Base-by-base conservation (phyloP, 495 filamentous ascomycete genomes). In the Podospora anserina region DNA sequence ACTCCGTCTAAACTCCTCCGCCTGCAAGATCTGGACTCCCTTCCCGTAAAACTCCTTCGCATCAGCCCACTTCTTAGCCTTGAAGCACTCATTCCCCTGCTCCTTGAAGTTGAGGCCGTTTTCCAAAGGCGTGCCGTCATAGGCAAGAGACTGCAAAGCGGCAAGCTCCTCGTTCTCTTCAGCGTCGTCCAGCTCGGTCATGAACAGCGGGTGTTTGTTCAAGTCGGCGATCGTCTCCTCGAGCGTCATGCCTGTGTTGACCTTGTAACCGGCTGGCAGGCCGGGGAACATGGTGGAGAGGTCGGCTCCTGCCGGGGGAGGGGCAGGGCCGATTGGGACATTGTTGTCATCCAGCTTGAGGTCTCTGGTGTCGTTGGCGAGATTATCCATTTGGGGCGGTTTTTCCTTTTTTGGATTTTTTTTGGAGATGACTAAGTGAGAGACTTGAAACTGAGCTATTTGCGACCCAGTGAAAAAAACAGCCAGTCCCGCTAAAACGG, bases 21-120 rank as follows among this genome's bases (percentile, higher is more conserved):
- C 82, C 19, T 82, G 79, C 26, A 97, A 77, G 1, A 93, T 86
- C 3, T 85, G 79, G 34, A 98, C 82, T 16, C 86, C 92, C 78
- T 97, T 97, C 7, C 86, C 87, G 74, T 99, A 99, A 80, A 92
- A 97, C 72, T 97, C 93, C 73, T 89, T 91, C 5, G 92, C 95
- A 77, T 97, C 93, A 19, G 80, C 82, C 89, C 90, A 98, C 60
- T 86, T 81, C 78, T 89, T 89, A 67, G 81, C 84, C 67, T 84
- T 83, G 70, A 93, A 96, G 67, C 87, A 88, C 67, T 97, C 95
- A 76, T 98, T 99, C 18, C 96, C 94, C 68, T 91, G 91, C 75
- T 93, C 89, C 72, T 92, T 90, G 81, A 93, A 97, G 70, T 89
- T 89, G 56, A 83, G 77, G 15, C 87, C 89, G 54, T 94, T 88